A percentile compares a stretch with the other conserved stretches of the same genome.
These are phyloP conservation scores for Medicago lupulina DNA, from an alignment of 306 rosid species.

Conservation along the genomic window DNA sequence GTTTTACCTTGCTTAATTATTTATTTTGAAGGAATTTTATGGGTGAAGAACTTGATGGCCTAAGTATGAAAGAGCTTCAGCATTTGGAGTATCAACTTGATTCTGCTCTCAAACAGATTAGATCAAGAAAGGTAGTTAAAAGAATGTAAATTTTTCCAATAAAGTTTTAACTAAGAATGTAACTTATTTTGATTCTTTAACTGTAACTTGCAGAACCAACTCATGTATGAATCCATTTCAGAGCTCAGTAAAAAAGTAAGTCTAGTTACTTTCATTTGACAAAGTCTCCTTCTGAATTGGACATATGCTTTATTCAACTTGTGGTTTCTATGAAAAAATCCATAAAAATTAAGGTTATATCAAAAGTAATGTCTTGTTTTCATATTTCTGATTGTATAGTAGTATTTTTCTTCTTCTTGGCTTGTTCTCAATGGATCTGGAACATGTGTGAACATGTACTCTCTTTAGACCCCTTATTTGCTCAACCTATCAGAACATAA, in stretches of 20 bases:
- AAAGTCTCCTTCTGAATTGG: too few species aligned
- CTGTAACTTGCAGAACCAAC: conserved; percentile 61
- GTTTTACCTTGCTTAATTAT: background rate
- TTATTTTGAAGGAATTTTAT: conserved; percentile 59
- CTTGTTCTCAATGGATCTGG: too few species aligned
- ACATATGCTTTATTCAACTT: too few species aligned
- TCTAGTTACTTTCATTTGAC: background rate
- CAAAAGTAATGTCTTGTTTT: too few species aligned
- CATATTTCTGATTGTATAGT: too few species aligned
- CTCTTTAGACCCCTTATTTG: too few species aligned
- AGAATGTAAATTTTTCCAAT: background rate
- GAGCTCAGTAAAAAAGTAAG: conserved; percentile 78
- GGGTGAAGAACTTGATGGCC: conserved; percentile 76
- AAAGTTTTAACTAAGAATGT: conserved; percentile 13
- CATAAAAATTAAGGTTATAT: too few species aligned
- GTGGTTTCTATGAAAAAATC: too few species aligned
- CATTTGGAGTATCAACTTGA: conserved; percentile 86
- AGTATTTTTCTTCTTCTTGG: too few species aligned
- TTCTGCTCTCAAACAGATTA: conserved; percentile 73
- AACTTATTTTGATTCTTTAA: background rate
- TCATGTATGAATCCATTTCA: conserved; percentile 78
- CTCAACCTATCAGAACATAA: too few species aligned
- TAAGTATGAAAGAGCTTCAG: conserved; percentile 75
- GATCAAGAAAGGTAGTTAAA: conserved; percentile 63
- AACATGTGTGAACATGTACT: too few species aligned